Percentiles rank a stretch among this genome's conserved stretches.
These are phyloP conservation scores for Glycine soja DNA, from an alignment of 306 rosid genomes.

Conservation along the genomic window DNA sequence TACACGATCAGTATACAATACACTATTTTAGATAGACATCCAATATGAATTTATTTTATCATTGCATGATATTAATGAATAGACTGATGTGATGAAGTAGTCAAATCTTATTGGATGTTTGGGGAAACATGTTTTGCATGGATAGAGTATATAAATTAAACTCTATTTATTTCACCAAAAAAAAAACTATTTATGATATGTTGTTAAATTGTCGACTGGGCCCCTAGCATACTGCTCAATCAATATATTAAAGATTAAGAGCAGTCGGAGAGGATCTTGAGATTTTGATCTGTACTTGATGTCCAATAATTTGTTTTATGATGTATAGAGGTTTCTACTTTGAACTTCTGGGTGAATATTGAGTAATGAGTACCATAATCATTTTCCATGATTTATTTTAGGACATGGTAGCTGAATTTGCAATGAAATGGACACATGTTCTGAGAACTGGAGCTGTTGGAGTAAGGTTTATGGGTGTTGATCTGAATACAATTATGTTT, in stretches of 20 bases:
- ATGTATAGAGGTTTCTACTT: conserved; percentile 33
- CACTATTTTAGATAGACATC: no score
- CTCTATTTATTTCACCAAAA: no score
- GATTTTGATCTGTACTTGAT: background rate
- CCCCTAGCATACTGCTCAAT: background rate
- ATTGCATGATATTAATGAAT: no score
- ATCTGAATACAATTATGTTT: conserved; percentile 88
- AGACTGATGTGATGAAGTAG: no score
- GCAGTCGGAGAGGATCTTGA: background rate
- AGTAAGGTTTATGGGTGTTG: conserved; percentile 79
- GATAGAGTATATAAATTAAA: no score
- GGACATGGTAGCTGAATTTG: conserved; percentile 78
- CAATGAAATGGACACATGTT: conserved; percentile 87
- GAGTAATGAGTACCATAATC: conserved; percentile 15
- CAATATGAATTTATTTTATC: no score
- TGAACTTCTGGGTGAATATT: background rate
- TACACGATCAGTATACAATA: no score
- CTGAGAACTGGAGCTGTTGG: conserved; percentile 81
- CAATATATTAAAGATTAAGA: no score
- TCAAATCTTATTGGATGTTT: no score
- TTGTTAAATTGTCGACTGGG: conserved; percentile 8
- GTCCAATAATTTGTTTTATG: conserved; percentile 15
- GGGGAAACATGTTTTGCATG: no score
- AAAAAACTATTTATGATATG: no score
- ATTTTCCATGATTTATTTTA: conserved; percentile 45